Percentiles rank a stretch among this genome's conserved stretches.
Evolutionary conservation across 2,329 filamentous ascomycete genomes (phyloP).

Genomic region (Trichoderma breve): DNA sequence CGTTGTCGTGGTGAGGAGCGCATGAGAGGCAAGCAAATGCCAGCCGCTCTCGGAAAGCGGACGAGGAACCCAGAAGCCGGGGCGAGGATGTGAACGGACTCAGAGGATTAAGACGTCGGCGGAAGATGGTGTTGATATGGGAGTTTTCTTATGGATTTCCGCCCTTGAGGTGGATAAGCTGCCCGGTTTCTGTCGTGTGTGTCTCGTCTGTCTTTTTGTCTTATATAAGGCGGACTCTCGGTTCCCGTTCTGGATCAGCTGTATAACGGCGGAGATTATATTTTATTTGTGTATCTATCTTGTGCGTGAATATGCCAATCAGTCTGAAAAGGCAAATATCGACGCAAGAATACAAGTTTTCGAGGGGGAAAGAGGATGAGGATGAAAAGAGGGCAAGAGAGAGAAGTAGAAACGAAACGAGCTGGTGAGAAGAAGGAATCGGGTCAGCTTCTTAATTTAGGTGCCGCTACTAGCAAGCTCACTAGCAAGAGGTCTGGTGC

Average conservation of each 20-base stretch:
- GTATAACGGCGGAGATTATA: neutral
- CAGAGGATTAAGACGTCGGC: neutral
- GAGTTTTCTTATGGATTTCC: neutral
- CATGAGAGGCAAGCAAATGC: conserved; percentile 15
- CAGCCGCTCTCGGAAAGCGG: conserved; percentile 15
- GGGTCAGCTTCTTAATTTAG: conserved; percentile 18
- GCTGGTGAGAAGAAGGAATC: neutral
- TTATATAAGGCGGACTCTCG: neutral
- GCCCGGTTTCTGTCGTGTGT: neutral
- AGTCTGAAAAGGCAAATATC: neutral
- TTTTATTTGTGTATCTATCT: neutral
- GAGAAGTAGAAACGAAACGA: neutral
- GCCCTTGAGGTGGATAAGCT: neutral
- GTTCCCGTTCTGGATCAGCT: neutral
- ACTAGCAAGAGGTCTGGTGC: neutral
- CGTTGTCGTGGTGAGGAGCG: neutral
- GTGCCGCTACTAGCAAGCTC: conserved; percentile 5
- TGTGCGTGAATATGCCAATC: neutral
- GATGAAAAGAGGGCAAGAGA: neutral
- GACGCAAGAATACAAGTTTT: neutral
- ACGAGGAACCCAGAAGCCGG: neutral
- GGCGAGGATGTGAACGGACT: neutral
- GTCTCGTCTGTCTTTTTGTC: neutral
- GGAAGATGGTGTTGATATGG: neutral
- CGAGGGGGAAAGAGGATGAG: neutral